Evolutionary conservation across 139 green algal species (phyloP), one percentile per base, ranked within the genome.

Genomic region (Chlorella sp.): DNA sequence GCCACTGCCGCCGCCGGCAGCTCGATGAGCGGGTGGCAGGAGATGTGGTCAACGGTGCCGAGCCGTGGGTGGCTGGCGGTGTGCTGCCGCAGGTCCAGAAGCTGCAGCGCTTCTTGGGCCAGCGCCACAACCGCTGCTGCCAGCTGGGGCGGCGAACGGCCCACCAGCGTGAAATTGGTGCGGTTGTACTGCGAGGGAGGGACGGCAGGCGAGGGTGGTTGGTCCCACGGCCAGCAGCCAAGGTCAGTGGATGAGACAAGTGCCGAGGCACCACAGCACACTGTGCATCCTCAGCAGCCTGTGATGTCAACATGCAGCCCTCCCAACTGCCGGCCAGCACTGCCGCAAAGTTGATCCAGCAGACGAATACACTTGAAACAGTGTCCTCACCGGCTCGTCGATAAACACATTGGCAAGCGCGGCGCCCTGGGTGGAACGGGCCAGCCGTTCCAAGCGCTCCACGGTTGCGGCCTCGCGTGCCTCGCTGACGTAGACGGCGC

Each of bases 31-130:
- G 94, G 95, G 84, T 96, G 91, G 43, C 94, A 87, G 1, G 87
- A 91, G 26, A 98, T 90, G 83, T 98, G 94, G 86, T 98, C 95
- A 8, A 98, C 86, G 0, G 88, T 83, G 6, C 95, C 95, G 22
- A 98, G 86, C 16, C 95, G 89, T 9, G 95, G 95, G 83, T 98
- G 95, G 2, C 80, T 90, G 60, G 92, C 95, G 2, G 40, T 48
- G 75, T 97, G 94, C 30, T 56, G 13, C 20, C 78, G 79, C 51
- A 97, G 81, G 82, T 97, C 93, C 0, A 97, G 74, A 8, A 78
- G 83, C 13, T 19, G 22, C 38, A 96, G 70, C 34, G 93, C 93
- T 16, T 83, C 77, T 8, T 73, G 62, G 1, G 88, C 85, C 34
- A 96, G 65, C 32, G 24, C 40, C 48, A 84, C 34, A 8, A 88